Conservation (phyloP, 106 monocot genomes). For the Dendrobium chrysotoxum region DNA sequence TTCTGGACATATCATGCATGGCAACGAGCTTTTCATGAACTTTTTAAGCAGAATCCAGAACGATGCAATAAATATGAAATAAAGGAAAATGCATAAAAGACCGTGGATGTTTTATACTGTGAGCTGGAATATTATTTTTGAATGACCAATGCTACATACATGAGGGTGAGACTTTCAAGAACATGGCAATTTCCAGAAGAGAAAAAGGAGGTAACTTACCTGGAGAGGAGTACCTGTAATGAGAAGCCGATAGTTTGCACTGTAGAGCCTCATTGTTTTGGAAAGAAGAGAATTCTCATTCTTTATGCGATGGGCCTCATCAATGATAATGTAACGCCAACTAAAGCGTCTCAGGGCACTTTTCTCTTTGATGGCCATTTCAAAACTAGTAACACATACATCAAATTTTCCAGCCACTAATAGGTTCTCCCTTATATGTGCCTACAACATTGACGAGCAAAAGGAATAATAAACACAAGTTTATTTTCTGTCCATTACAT, state of each 20-base stretch:
- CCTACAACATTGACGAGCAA: slow-evolving; percentile 37
- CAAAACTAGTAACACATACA: slow-evolving; percentile 93
- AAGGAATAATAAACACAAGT: neutral
- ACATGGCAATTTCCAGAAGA: neutral
- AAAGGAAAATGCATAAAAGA: neutral
- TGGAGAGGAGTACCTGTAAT: slow-evolving; percentile 98
- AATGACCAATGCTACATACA: neutral
- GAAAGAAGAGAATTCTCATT: slow-evolving; percentile 96
- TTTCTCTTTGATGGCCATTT: slow-evolving; percentile 94
- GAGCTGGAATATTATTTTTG: neutral
- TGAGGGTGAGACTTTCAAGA: neutral
- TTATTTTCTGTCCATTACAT: neutral
- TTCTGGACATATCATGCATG: slow-evolving; percentile 42
- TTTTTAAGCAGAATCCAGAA: neutral
- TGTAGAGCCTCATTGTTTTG: slow-evolving; percentile 91
- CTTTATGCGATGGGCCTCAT: slow-evolving; percentile 94
- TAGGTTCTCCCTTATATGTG: slow-evolving; percentile 74
- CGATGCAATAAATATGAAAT: neutral
- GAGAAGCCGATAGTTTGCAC: slow-evolving; percentile 90
- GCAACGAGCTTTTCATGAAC: neutral
- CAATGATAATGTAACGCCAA: slow-evolving; percentile 95
- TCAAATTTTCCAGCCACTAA: slow-evolving; percentile 89
- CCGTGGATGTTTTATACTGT: no score
- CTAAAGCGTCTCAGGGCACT: slow-evolving; percentile 64
- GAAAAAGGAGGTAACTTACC: slow-evolving; percentile 26